Conservation (phyloP, 805 yeast genomes). For the Ogataea degrootiae region DNA sequence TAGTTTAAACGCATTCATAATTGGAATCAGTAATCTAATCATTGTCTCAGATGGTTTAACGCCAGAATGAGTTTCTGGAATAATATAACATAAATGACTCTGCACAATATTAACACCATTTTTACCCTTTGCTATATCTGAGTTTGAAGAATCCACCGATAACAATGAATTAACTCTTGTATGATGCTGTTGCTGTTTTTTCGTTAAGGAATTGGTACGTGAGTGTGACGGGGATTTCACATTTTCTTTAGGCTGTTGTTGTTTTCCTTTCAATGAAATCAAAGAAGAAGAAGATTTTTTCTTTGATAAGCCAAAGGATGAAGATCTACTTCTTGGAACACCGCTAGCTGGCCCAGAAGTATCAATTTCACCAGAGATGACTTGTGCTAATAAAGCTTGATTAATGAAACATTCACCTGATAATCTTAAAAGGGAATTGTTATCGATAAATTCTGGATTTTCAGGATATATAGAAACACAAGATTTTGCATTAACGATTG, state of each 20-base stretch:
- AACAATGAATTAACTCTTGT: slow-evolving; percentile 20
- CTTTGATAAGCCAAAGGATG: slow-evolving; percentile 22
- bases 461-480: slow-evolving; percentile 59
- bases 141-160: slow-evolving; percentile 23
- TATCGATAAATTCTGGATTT: slow-evolving; percentile 50
- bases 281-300: slow-evolving; percentile 27
- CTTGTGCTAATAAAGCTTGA: slow-evolving; percentile 24
- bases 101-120: slow-evolving; percentile 18
- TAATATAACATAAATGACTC: slow-evolving; percentile 31
- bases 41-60: slow-evolving; percentile 69
- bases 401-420: slow-evolving; percentile 51
- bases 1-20: slow-evolving; percentile 63
- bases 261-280: slow-evolving; percentile 13
- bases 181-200: slow-evolving; percentile 8
- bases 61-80: slow-evolving; percentile 71
- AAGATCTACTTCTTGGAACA: slow-evolving; percentile 23
- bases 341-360: slow-evolving; percentile 6
- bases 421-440: slow-evolving; percentile 50
- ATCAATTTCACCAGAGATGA: slow-evolving; percentile 19
- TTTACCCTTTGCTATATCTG: slow-evolving; percentile 20
- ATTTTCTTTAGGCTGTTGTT: slow-evolving; percentile 4
- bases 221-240: slow-evolving; percentile 15
- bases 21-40: slow-evolving; percentile 63
- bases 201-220: slow-evolving; percentile 12
- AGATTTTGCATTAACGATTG: slow-evolving; percentile 39